phyloP scores from a whole-genome alignment of 108 stramenopile species.

The Fragilaria crotonensis region DNA sequence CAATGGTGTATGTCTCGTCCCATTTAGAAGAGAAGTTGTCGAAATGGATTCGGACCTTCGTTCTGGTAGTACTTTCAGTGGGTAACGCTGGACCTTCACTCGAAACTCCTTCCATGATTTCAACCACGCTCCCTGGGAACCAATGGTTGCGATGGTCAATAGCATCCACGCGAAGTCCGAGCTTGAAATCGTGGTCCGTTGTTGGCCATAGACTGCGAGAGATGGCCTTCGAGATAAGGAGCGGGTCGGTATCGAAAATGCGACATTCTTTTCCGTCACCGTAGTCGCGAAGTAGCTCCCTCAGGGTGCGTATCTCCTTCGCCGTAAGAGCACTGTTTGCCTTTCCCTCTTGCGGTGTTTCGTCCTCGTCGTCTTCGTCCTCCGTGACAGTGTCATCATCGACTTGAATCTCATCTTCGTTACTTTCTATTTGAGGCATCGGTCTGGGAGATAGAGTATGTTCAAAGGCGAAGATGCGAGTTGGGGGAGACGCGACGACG shows the following conservation, averaged over 20 bases:
- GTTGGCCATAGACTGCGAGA: slow-evolving; percentile 80
- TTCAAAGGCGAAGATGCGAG: slow-evolving; percentile 69
- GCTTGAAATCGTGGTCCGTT: slow-evolving; percentile 49
- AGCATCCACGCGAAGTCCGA: slow-evolving; percentile 91
- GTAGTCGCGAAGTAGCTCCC: slow-evolving; percentile 42
- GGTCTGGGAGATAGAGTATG: slow-evolving; percentile 50
- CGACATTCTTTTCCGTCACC: slow-evolving; percentile 72
- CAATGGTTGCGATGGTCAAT: slow-evolving; percentile 82
- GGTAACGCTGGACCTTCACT: slow-evolving; percentile 5
- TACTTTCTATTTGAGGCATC: slow-evolving; percentile 14
- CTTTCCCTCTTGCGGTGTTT: background rate
- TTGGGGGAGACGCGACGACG: slow-evolving; percentile 21
- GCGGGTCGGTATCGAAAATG: slow-evolving; percentile 60
- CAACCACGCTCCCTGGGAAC: slow-evolving; percentile 85
- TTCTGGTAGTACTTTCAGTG: slow-evolving; percentile 8
- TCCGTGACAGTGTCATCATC: slow-evolving; percentile 32
- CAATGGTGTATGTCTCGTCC: slow-evolving; percentile 84
- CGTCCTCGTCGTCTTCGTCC: slow-evolving; percentile 30
- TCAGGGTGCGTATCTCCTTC: slow-evolving; percentile 25
- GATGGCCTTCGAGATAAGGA: slow-evolving; percentile 55
- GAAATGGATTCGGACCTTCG: slow-evolving; percentile 83
- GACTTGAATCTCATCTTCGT: slow-evolving; percentile 11
- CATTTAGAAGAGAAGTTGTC: slow-evolving; percentile 89
- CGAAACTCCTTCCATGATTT: slow-evolving; percentile 42
- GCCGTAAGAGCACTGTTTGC: slow-evolving; percentile 1